Evolutionary conservation across 164 flowering plant species (phyloP).

Genomic region (Magnolia changhungtana): DNA sequence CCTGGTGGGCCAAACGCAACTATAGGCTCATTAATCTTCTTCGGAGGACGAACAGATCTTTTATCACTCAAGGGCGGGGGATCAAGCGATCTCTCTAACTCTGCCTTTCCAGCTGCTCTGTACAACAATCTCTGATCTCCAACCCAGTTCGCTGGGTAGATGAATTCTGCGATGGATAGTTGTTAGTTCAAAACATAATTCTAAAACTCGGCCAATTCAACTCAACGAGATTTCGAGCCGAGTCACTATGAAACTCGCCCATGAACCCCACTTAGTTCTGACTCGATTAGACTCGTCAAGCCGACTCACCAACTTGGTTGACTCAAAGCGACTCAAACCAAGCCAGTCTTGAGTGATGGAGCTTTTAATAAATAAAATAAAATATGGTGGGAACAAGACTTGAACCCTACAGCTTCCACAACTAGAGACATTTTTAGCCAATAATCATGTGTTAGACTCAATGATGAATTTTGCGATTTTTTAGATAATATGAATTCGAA

Average conservation of each 20-base stretch:
- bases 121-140: constrained; percentile 79
- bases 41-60: constrained; percentile 27
- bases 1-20: constrained; percentile 94
- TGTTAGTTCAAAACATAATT: not conserved
- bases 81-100: constrained; percentile 64
- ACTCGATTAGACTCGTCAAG: too few species aligned
- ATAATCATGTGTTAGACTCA: too few species aligned
- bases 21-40: constrained; percentile 58
- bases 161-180: constrained; percentile 51
- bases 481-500: too few species aligned
- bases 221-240: not conserved
- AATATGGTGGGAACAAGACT: too few species aligned
- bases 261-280: too few species aligned
- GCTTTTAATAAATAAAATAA: too few species aligned
- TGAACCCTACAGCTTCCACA: too few species aligned
- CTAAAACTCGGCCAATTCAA: not conserved
- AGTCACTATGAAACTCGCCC: not conserved
- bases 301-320: too few species aligned
- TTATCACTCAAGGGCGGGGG: constrained; percentile 50
- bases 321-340: too few species aligned
- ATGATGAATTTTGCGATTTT: too few species aligned
- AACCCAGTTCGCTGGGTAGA: constrained; percentile 88
- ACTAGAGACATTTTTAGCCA: too few species aligned
- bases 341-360: too few species aligned
- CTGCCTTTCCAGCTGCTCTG: constrained; percentile 65